Conservation (phyloP, 257 asterid genomes). For the Mentha longifolia region DNA sequence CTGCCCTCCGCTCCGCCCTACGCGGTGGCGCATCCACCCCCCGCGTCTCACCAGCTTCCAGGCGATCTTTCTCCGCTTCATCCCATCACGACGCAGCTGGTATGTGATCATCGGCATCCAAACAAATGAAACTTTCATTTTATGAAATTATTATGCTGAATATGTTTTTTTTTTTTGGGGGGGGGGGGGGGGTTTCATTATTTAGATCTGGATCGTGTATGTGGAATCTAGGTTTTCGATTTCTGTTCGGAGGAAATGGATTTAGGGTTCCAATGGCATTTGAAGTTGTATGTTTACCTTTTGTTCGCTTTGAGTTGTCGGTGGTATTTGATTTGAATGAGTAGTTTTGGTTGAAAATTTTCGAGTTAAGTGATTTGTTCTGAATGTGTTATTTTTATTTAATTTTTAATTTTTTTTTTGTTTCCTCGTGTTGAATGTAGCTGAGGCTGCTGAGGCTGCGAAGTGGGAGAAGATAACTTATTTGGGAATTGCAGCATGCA, state of each 20-base stretch:
- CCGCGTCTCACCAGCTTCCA: conserved; percentile 52
- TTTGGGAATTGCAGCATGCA: conserved; percentile 53
- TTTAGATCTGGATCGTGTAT: background rate
- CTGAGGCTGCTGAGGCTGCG: conserved; percentile 91
- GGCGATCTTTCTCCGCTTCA: conserved; percentile 68
- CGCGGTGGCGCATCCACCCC: conserved; percentile 63
- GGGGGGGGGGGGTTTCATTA: too few species aligned
- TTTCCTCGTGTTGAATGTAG: conserved; percentile 38
- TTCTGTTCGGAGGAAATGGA: background rate
- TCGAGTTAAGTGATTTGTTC: background rate
- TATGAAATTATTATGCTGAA: background rate
- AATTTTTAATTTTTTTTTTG: background rate
- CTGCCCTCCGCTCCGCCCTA: conserved; percentile 78
- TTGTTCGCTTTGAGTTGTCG: background rate
- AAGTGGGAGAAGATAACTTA: conserved; percentile 91
- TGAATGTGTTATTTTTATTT: background rate
- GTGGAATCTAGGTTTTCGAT: conserved; percentile 17
- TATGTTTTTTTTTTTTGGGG: background rate
- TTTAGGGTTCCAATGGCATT: conserved; percentile 34
- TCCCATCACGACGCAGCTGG: conserved; percentile 83
- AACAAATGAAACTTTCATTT: conserved; percentile 8
- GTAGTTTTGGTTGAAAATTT: conserved; percentile 2
- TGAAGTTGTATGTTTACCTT: background rate
- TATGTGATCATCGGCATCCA: conserved; percentile 33
- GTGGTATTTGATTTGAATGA: conserved; percentile 2